Evolutionary conservation across 768 basidiomycete species (phyloP), one percentile per base, ranked within the genome.

Genomic region (Candolleomyces efflorescens): DNA sequence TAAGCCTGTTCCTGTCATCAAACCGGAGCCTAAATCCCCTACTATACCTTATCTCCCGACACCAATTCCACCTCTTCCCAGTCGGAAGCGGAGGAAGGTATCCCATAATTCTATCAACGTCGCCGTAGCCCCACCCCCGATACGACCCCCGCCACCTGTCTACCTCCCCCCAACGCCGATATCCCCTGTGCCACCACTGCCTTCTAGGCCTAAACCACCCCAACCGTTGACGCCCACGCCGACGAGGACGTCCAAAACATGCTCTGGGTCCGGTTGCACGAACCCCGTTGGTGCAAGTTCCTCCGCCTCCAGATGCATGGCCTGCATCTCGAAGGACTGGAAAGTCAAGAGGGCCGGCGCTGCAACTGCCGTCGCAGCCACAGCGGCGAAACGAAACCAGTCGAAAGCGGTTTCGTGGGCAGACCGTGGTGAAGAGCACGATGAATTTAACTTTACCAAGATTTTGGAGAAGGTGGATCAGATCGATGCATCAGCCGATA

Each of bases 351-450:
- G 45, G 11, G 39, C 53, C 5, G n/a, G 38, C n/a, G 41, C 58
- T 7, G n/a, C 22, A 20, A 37, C 39, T 3, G 12, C 20, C 26
- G 9, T 3, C 13, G 5, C 4, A 9, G 17, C 51, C 12, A 20
- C n/a, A 41, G 48, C 41, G 15, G 13, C 13, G 23, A 67, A 32
- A 5, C 32, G 32, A 5, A 32, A 61, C 38, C 66, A 63, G 50
- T 64, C 63, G 57, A 73, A 71, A 56, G 61, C 64, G 0, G 74
- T 77, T 10, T 67, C 70, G 18, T 77, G 75, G 75, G 69, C 71
- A 15, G 74, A 73, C 52, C 60, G 44, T 44, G 45, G 54, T 11
- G 59, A 54, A 24, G 53, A 53, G 23, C 46, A 46, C 10, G 44
- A 27, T 27, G 52, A 60, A 39, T 39, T 54, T 24, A 55, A 54